A percentile compares a stretch with the other conserved stretches of the same genome.
Evolutionary conservation across 768 basidiomycete species (phyloP).

Genomic region (Boletus pseudo-olivaceus): DNA sequence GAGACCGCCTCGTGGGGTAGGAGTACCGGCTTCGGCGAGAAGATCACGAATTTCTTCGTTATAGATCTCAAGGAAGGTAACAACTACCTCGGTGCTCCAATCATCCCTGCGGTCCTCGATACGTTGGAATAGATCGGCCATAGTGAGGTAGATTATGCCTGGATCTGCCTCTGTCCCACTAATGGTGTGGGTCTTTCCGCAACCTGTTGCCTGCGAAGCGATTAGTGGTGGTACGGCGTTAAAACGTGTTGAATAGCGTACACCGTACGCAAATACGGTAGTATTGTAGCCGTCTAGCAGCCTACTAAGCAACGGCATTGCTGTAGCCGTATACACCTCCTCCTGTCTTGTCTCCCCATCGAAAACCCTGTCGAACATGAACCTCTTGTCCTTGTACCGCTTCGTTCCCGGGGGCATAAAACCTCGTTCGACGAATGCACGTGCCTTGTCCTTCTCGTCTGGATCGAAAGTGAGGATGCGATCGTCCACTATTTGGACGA

Average conservation of each 20-base stretch:
- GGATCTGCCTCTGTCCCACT: slow-evolving; percentile 86
- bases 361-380: slow-evolving; percentile 96
- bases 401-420: slow-evolving; percentile 85
- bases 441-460: slow-evolving; percentile 79
- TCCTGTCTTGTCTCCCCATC: slow-evolving; percentile 75
- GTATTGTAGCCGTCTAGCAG: slow-evolving; percentile 94
- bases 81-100: slow-evolving; percentile 80
- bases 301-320: slow-evolving; percentile 79
- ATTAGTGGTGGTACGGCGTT: slow-evolving; percentile 8
- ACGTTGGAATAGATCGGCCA: slow-evolving; percentile 93
- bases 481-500: slow-evolving; percentile 90
- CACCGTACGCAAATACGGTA: slow-evolving; percentile 98
- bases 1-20: slow-evolving; percentile 74
- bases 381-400: slow-evolving; percentile 93
- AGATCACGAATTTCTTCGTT: slow-evolving; percentile 98
- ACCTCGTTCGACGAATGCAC: slow-evolving; percentile 79
- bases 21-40: slow-evolving; percentile 66
- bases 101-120: slow-evolving; percentile 88
- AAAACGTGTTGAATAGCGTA: slow-evolving; percentile 40
- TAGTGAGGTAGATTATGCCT: slow-evolving; percentile 93
- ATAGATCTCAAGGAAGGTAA: slow-evolving; percentile 98
- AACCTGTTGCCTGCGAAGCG: slow-evolving; percentile 87
- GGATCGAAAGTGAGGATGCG: slow-evolving; percentile 96
- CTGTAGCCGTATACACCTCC: slow-evolving; percentile 84
- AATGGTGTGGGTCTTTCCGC: slow-evolving; percentile 99